phyloP scores from a whole-genome alignment of 2,329 filamentous ascomycete species.

The Fusarium luffae region DNA sequence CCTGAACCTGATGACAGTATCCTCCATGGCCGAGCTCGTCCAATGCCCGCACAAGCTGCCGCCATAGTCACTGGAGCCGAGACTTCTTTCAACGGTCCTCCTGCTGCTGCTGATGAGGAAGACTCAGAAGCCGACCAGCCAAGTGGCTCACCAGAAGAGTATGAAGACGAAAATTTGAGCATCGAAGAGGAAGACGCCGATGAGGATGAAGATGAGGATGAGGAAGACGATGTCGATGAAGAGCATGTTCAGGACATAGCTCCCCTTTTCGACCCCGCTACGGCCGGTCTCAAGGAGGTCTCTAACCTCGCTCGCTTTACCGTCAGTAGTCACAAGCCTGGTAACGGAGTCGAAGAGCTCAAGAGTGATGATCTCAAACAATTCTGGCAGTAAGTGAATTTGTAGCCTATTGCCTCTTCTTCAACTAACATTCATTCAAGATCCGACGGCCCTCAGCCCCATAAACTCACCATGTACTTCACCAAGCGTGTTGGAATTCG shows the following conservation, averaged over 20 bases:
- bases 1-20: slow-evolving; percentile 50
- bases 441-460: slow-evolving; percentile 86
- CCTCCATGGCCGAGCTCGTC: slow-evolving; percentile 48
- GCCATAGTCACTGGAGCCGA: slow-evolving; percentile 43
- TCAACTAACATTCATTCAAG: slow-evolving; percentile 50
- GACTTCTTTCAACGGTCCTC: slow-evolving; percentile 46
- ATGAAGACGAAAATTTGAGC: slow-evolving; percentile 47
- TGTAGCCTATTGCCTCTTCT: background rate
- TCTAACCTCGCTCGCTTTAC: slow-evolving; percentile 86
- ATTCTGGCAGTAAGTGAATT: slow-evolving; percentile 79
- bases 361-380: slow-evolving; percentile 76
- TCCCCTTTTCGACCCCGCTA: slow-evolving; percentile 63
- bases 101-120: slow-evolving; percentile 33
- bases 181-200: slow-evolving; percentile 51
- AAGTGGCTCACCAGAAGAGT: slow-evolving; percentile 47
- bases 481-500: slow-evolving; percentile 84
- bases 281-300: slow-evolving; percentile 79
- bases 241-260: slow-evolving; percentile 45
- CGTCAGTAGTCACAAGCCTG: slow-evolving; percentile 83
- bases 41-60: slow-evolving; percentile 17
- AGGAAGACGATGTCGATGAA: slow-evolving; percentile 30
- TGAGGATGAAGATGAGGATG: slow-evolving; percentile 33
- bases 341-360: slow-evolving; percentile 80
- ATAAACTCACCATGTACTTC: slow-evolving; percentile 86
- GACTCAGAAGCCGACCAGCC: background rate